Evolutionary conservation across 257 asterid species (phyloP), one percentile per base, ranked within the genome.

Genomic region (Scutellaria minor): DNA sequence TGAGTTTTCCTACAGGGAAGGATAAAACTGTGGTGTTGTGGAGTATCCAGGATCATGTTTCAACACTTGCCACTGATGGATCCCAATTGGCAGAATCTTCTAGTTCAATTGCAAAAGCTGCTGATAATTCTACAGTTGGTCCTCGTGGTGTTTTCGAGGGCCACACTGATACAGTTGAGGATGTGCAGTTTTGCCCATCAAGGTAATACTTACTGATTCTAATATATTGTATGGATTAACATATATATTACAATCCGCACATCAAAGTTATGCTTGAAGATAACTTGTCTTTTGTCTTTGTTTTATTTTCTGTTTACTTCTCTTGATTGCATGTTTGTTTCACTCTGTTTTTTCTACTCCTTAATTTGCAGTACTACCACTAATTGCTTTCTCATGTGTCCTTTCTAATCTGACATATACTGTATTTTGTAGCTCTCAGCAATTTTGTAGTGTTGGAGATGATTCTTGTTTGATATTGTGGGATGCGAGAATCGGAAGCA

Each of bases 371-470:
- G 53, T 13, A 1, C 47, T 14, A 5, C 27, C 14, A 5, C 27
- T 51, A 54, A 39, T 44, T 41, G 22, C 65, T 81, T 46, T 72
- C 35, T 78, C 63, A 40, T 44, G 20, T 70, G 64, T 73, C 71
- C 56, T 65, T 78, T 66, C 76, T 68, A 65, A 56, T 55, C 77
- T 75, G 73, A 62, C 71, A 55, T 71, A 45, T 59, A 74, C 35
- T 61, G 59, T 35, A 65, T 66, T 73, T 65, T 90, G 81, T 75
- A 95, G 99, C 78, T 89, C 96, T 13, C 96, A 92, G 94, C 97
- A 95, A 74, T 95, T 95, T 50, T 95, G 98, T 74, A 95, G 99
- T 66, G 99, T 95, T 78, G 99, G 99, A 63, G 96, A 95, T 80
- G 99, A 95, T 85, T 92, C 99, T 50, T 90, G 98, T 79, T 85